Evolutionary conservation across 179 eudicot species (phyloP).

Genomic region (Spinacia oleracea): DNA sequence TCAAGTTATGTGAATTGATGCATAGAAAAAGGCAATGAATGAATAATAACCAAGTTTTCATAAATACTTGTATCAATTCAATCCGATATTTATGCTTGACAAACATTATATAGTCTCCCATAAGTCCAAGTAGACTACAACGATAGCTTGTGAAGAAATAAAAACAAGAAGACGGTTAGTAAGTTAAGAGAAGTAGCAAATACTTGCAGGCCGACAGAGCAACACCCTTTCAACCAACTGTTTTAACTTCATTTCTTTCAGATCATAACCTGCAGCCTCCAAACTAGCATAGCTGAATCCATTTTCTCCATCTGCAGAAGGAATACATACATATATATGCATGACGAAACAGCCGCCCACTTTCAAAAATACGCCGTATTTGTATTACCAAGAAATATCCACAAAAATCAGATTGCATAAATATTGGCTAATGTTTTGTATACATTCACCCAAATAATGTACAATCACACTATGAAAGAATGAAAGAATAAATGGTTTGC

Average conservation of each 20-base stretch:
- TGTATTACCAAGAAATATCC: not conserved
- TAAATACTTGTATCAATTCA: too few relatives aligned
- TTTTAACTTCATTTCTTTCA: slow-evolving; percentile 11
- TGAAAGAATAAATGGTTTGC: slow-evolving; percentile 33
- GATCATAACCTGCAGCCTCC: slow-evolving; percentile 44
- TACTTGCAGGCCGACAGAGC: slow-evolving; percentile 52
- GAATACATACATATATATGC: not conserved
- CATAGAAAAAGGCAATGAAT: too few relatives aligned
- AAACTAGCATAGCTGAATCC: slow-evolving; percentile 68
- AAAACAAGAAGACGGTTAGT: too few relatives aligned
- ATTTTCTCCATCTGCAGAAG: slow-evolving; percentile 32
- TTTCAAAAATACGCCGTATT: not conserved
- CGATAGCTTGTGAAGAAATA: too few relatives aligned
- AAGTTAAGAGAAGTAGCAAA: too few relatives aligned
- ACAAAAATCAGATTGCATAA: slow-evolving; percentile 18
- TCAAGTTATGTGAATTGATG: too few relatives aligned
- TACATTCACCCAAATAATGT: slow-evolving; percentile 20
- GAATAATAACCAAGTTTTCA: too few relatives aligned
- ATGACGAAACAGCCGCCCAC: not conserved
- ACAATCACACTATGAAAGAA: slow-evolving; percentile 32
- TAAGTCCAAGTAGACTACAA: too few relatives aligned
- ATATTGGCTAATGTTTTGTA: slow-evolving; percentile 17
- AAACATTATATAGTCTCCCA: too few relatives aligned
- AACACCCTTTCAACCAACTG: slow-evolving; percentile 21
- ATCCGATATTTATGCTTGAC: too few relatives aligned